Evolutionary conservation across 1,139 yeast species (phyloP).

Genomic region (Nakaseomyces delphensis): DNA sequence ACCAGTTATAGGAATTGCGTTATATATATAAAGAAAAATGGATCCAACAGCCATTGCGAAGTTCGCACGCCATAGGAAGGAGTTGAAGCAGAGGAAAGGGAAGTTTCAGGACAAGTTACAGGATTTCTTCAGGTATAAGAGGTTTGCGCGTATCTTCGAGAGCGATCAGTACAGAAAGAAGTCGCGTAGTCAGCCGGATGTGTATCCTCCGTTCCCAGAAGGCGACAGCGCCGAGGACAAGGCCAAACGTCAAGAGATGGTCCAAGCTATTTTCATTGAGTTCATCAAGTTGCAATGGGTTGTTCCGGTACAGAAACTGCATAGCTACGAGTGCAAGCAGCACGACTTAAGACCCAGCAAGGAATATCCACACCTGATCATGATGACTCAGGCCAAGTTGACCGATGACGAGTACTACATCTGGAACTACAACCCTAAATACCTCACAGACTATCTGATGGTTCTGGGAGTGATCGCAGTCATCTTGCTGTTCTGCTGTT

Average conservation of each 20-base stretch:
- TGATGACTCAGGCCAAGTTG: conserved; percentile 60
- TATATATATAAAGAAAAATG: not conserved
- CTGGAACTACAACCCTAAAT: conserved; percentile 80
- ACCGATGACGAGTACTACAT: conserved; percentile 73
- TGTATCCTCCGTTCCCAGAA: conserved; percentile 46
- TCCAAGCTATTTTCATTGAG: conserved; percentile 53
- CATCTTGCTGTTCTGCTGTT: conserved; percentile 69
- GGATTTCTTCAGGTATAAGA: conserved; percentile 80
- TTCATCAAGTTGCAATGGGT: conserved; percentile 70
- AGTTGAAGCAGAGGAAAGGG: conserved; percentile 75
- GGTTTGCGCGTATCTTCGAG: conserved; percentile 69
- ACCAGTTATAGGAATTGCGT: not conserved
- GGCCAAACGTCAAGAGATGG: conserved; percentile 37
- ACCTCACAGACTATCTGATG: conserved; percentile 55
- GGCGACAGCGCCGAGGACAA: conserved; percentile 26
- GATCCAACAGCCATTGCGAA: conserved; percentile 47
- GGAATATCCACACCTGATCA: conserved; percentile 63
- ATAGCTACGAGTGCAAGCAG: conserved; percentile 60
- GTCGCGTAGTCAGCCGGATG: conserved; percentile 44
- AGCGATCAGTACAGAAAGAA: conserved; percentile 61
- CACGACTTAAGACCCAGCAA: conserved; percentile 59
- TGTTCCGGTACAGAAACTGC: conserved; percentile 64
- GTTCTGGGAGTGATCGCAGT: conserved; percentile 55
- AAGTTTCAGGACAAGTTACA: conserved; percentile 56
- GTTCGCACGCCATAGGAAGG: conserved; percentile 54